Evolutionary conservation across 192 early-diverging fungal genomes (phyloP).

Genomic region (Chytriomyces sp.): DNA sequence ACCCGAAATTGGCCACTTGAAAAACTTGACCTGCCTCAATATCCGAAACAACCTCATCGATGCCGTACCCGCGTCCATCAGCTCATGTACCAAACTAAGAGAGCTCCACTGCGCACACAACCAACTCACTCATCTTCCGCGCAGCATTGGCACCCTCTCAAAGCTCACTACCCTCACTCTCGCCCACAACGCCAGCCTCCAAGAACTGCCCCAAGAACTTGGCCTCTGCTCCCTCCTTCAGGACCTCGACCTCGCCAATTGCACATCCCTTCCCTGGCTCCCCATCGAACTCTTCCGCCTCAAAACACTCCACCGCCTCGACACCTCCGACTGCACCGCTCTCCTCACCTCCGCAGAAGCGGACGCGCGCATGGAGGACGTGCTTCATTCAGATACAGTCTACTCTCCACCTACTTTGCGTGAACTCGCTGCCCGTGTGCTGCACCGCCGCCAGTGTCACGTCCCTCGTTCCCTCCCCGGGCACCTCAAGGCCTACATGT

Average conservation of each 20-base stretch:
- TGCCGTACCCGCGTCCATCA: slow-evolving; percentile 70
- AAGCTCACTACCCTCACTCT: slow-evolving; percentile 66
- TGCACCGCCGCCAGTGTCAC: slow-evolving; percentile 67
- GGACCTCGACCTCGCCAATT: slow-evolving; percentile 67
- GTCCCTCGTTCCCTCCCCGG: slow-evolving; percentile 52
- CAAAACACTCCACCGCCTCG: slow-evolving; percentile 66
- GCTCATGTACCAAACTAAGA: slow-evolving; percentile 63
- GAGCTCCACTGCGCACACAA: slow-evolving; percentile 70
- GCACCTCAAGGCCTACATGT: slow-evolving; percentile 68
- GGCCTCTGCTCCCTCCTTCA: slow-evolving; percentile 62
- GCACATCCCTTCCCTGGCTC: slow-evolving; percentile 58
- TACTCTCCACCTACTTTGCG: slow-evolving; percentile 63
- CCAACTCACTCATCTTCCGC: slow-evolving; percentile 62
- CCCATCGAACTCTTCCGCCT: slow-evolving; percentile 74
- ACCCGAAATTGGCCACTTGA: slow-evolving; percentile 71
- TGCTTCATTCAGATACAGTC: slow-evolving; percentile 12
- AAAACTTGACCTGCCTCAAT: slow-evolving; percentile 65
- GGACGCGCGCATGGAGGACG: slow-evolving; percentile 36
- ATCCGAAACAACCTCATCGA: slow-evolving; percentile 70
- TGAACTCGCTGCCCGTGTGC: slow-evolving; percentile 75
- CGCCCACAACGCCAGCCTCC: slow-evolving; percentile 61
- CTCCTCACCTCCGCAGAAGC: slow-evolving; percentile 32
- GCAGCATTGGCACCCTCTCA: slow-evolving; percentile 60
- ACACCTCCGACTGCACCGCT: slow-evolving; percentile 54
- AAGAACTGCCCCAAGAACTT: slow-evolving; percentile 65